These are phyloP conservation scores for Debaryomyces castellii DNA, from an alignment of 805 yeast genomes.

Conservation along the genomic window DNA sequence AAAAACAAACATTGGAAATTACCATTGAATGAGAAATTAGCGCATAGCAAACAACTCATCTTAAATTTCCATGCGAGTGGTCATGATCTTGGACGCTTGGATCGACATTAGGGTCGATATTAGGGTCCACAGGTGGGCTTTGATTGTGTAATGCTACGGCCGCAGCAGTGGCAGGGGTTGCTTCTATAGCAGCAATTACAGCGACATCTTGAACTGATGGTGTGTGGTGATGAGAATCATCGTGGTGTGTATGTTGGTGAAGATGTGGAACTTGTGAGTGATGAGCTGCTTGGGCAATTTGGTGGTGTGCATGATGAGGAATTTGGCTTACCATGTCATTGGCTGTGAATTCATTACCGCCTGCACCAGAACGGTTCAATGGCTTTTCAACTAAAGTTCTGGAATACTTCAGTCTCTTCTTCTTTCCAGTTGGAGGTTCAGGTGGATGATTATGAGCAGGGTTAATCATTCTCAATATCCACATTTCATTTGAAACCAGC, in stretches of 20 bases:
- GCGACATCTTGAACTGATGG: slow-evolving; percentile 42
- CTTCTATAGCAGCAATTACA: slow-evolving; percentile 43
- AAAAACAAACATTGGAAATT: neutral
- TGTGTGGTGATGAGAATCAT: slow-evolving; percentile 26
- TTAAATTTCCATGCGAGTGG: slow-evolving; percentile 28
- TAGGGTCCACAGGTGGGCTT: slow-evolving; percentile 39
- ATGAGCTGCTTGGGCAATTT: slow-evolving; percentile 12
- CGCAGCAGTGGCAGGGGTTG: slow-evolving; percentile 29
- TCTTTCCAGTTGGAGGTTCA: slow-evolving; percentile 37
- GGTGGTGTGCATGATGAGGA: slow-evolving; percentile 10
- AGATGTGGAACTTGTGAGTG: slow-evolving; percentile 7
- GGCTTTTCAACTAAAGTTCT: slow-evolving; percentile 47
- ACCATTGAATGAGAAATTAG: too few relatives aligned
- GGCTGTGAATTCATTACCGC: slow-evolving; percentile 7
- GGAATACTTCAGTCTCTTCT: slow-evolving; percentile 38
- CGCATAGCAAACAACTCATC: too few relatives aligned
- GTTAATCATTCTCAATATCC: slow-evolving; percentile 48
- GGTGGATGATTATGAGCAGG: slow-evolving; percentile 47
- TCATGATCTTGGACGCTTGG: slow-evolving; percentile 44
- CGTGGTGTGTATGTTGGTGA: slow-evolving; percentile 13
- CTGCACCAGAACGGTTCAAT: slow-evolving; percentile 21
- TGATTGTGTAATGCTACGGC: slow-evolving; percentile 28
- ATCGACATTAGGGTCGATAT: slow-evolving; percentile 45
- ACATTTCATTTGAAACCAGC: slow-evolving; percentile 30
- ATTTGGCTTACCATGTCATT: slow-evolving; percentile 8